Evolutionary conservation across 2,329 filamentous ascomycete species (phyloP).

Genomic region (Venturia nashicola): DNA sequence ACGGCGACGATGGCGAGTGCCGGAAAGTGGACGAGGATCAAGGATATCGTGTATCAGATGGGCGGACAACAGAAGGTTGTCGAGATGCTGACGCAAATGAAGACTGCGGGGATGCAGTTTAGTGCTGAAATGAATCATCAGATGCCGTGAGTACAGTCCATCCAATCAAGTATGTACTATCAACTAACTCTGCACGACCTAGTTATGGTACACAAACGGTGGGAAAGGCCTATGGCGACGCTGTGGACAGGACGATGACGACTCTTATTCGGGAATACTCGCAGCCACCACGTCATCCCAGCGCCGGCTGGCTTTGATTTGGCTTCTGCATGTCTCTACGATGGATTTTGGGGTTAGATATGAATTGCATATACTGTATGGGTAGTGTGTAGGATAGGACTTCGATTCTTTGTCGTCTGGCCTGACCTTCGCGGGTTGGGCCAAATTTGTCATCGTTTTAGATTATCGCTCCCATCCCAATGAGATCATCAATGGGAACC

Average conservation of each 20-base stretch:
- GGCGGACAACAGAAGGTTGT: neutral
- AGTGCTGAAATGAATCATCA: neutral
- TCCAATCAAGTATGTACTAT: neutral
- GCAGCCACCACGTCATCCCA: neutral
- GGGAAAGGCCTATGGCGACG: neutral
- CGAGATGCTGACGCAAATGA: neutral
- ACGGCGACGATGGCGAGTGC: neutral
- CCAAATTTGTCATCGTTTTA: neutral
- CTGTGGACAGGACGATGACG: neutral
- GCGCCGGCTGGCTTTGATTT: neutral
- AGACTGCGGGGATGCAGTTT: neutral
- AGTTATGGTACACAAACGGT: neutral
- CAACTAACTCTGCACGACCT: neutral
- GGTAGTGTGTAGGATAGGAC: neutral
- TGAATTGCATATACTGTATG: neutral
- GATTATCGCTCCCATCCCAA: neutral
- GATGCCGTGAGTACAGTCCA: neutral
- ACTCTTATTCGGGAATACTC: neutral
- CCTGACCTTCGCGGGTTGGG: neutral
- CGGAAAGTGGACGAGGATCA: neutral
- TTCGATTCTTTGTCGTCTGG: neutral
- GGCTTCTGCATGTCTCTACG: neutral
- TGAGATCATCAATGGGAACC: no score
- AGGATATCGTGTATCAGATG: neutral
- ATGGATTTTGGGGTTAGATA: neutral